phyloP scores from a whole-genome alignment of 2,329 filamentous ascomycete genomes.

The Hypoxylon sp. region DNA sequence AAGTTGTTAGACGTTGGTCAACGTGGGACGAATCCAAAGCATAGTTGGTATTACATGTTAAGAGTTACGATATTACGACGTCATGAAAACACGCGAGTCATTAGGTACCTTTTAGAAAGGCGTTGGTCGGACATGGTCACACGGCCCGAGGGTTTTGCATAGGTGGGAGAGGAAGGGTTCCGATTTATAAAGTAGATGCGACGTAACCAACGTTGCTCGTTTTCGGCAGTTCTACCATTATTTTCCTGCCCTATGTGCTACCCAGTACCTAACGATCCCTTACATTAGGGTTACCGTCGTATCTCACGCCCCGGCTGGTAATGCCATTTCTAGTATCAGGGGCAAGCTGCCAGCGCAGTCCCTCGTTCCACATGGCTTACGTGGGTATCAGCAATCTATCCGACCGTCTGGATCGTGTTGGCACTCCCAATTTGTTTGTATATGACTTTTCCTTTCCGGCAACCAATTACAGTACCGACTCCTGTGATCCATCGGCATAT shows the following conservation, averaged over 20 bases:
- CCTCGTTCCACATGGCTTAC: constrained; percentile 6
- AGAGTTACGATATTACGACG: constrained; percentile 23
- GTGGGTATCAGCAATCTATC: constrained; percentile 16
- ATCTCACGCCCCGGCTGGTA: constrained; percentile 12
- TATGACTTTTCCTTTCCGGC: background rate
- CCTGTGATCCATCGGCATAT: constrained; percentile 19
- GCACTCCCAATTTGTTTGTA: constrained; percentile 27
- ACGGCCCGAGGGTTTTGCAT: constrained; percentile 21
- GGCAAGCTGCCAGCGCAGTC: constrained; percentile 4
- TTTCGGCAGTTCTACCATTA: constrained; percentile 28
- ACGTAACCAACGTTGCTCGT: constrained; percentile 19
- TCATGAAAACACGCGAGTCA: constrained; percentile 11
- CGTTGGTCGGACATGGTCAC: constrained; percentile 20
- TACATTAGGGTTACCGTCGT: constrained; percentile 22
- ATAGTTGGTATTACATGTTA: constrained; percentile 5
- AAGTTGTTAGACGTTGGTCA: constrained; percentile 87
- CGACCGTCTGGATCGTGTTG: constrained; percentile 26
- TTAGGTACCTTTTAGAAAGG: constrained; percentile 9
- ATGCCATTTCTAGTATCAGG: constrained; percentile 8
- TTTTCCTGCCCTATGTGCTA: constrained; percentile 20
- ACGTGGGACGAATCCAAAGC: constrained; percentile 77
- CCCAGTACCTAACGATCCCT: constrained; percentile 11
- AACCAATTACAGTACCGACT: constrained; percentile 13
- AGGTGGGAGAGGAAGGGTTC: constrained; percentile 13
- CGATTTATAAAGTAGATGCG: constrained; percentile 19